These are phyloP conservation scores for Fusarium longipes DNA, from an alignment of 2,329 filamentous ascomycete species.

Conservation along the genomic window DNA sequence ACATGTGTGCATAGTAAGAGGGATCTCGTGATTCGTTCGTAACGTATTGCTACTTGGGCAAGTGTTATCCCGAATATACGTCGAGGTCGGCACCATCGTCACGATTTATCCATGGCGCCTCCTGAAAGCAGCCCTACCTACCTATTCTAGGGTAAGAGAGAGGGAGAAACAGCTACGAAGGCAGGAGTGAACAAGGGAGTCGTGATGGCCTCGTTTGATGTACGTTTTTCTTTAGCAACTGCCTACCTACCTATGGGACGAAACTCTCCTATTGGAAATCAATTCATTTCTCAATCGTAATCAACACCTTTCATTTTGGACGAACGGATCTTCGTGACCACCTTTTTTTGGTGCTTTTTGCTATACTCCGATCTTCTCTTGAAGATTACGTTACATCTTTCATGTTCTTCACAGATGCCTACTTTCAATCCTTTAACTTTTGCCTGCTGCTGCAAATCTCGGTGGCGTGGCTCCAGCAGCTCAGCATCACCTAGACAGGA, in stretches of 20 bases:
- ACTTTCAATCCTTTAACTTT: constrained; percentile 27
- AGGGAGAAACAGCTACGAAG: background rate
- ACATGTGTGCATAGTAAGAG: background rate
- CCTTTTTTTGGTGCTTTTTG: constrained; percentile 16
- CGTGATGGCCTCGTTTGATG: constrained; percentile 1
- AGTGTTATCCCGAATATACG: background rate
- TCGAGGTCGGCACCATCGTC: too few species aligned
- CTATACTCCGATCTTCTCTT: constrained; percentile 26
- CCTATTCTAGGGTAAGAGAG: background rate
- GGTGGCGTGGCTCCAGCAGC: constrained; percentile 4
- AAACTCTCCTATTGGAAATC: too few species aligned
- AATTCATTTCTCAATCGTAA: background rate
- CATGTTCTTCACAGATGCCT: background rate
- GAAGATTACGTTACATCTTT: constrained; percentile 14
- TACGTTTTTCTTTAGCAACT: background rate
- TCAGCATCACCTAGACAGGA: background rate
- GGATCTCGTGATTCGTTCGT: background rate
- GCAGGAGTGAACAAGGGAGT: background rate
- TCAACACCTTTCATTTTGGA: constrained; percentile 9
- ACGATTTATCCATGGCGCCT: background rate
- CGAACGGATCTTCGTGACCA: background rate
- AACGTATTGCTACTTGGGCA: background rate
- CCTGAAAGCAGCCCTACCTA: background rate
- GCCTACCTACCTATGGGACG: background rate
- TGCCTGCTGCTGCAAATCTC: constrained; percentile 43